phyloP scores from a whole-genome alignment of 441 rosid species.

The Erodium moschatum region DNA sequence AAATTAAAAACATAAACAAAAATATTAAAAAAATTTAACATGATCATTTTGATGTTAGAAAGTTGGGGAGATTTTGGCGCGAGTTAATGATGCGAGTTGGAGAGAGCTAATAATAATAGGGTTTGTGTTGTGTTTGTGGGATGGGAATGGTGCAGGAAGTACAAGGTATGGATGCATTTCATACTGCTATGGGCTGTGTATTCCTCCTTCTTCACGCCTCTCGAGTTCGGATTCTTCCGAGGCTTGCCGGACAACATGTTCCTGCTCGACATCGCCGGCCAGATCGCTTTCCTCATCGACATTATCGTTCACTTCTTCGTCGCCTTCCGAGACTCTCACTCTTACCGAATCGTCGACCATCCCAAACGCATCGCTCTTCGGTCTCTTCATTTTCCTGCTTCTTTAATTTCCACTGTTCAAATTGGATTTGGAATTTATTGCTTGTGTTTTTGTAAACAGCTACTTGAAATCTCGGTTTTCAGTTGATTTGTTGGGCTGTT shows the following conservation, averaged over 20 bases:
- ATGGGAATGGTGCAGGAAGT: conserved; percentile 42
- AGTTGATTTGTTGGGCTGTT: conserved; percentile 61
- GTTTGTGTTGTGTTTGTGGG: neutral
- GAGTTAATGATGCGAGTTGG: neutral
- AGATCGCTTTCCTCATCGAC: conserved; percentile 71
- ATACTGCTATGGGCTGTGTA: conserved; percentile 84
- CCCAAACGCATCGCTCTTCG: conserved; percentile 57
- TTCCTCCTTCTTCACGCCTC: conserved; percentile 87
- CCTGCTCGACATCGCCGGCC: conserved; percentile 73
- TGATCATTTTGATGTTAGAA: no score
- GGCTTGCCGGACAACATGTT: conserved; percentile 71
- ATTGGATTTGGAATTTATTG: neutral
- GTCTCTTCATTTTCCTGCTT: conserved; percentile 27
- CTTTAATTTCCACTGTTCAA: neutral
- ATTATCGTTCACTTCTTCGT: conserved; percentile 59
- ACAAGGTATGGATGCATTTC: conserved; percentile 57
- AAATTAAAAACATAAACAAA: no score
- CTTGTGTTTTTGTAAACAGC: conserved; percentile 25
- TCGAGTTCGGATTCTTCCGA: conserved; percentile 93
- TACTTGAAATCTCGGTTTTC: conserved; percentile 72
- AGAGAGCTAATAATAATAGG: neutral
- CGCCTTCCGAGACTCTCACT: conserved; percentile 56
- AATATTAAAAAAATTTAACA: no score
- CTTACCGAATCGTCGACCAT: conserved; percentile 52
- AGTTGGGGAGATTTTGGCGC: neutral